Conservation (phyloP, 169 alveolate genomes). For the Perkinsus marinus region DNA sequence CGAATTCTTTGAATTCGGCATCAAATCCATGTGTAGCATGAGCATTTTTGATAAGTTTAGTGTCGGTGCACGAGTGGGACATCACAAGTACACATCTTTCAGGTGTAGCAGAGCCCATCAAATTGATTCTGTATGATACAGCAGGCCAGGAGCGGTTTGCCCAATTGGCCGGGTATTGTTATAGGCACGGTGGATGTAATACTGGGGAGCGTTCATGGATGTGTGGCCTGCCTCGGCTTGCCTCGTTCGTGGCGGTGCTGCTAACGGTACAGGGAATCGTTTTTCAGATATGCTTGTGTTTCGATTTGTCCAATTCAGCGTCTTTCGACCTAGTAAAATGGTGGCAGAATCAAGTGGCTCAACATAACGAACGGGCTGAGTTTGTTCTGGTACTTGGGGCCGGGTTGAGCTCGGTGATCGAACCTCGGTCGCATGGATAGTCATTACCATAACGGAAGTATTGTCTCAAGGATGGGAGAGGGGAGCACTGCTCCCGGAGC, state of each 20-base stretch:
- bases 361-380: neutral
- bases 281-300: neutral
- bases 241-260: too few species aligned
- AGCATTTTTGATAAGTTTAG: too few species aligned
- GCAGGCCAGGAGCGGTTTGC: neutral
- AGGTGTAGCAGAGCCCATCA: neutral
- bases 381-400: neutral
- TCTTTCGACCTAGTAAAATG: neutral
- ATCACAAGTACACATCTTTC: too few species aligned
- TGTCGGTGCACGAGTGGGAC: too few species aligned
- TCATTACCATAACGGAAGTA: too few species aligned
- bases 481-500: too few species aligned
- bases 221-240: neutral
- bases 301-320: neutral
- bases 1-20: neutral
- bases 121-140: neutral
- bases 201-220: neutral
- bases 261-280: too few species aligned
- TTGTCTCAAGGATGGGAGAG: too few species aligned
- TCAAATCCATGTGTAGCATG: too few species aligned
- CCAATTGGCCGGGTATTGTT: neutral
- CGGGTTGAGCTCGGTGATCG: too few species aligned
- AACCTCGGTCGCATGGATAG: too few species aligned
- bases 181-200: neutral
- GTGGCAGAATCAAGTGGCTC: neutral